Percentiles rank a stretch among this genome's conserved stretches.
phyloP scores from a whole-genome alignment of 2,329 filamentous ascomycete species.

The Pseudogymnoascus sp. region DNA sequence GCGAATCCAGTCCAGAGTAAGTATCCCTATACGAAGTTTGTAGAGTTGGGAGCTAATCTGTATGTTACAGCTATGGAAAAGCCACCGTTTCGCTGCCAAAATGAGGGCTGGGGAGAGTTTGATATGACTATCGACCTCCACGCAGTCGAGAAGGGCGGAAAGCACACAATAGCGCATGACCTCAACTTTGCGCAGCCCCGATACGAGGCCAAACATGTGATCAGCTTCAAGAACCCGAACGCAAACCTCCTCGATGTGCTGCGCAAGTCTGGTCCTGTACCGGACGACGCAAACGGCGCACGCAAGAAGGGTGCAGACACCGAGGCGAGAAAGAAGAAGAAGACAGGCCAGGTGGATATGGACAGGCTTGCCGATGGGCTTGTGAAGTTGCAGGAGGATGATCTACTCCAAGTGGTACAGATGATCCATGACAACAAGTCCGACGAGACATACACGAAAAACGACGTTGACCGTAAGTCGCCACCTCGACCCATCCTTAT shows the following conservation, averaged over 20 bases:
- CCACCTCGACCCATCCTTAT: background rate
- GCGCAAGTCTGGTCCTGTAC: slow-evolving; percentile 78
- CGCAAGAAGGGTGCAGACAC: slow-evolving; percentile 47
- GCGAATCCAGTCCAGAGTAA: slow-evolving; percentile 77
- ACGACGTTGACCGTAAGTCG: slow-evolving; percentile 86
- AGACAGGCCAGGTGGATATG: slow-evolving; percentile 63
- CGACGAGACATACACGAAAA: slow-evolving; percentile 90
- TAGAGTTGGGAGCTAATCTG: slow-evolving; percentile 10
- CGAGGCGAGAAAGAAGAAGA: slow-evolving; percentile 70
- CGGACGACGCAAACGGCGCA: slow-evolving; percentile 63
- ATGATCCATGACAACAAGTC: slow-evolving; percentile 97
- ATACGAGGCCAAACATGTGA: slow-evolving; percentile 75
- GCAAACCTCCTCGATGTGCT: slow-evolving; percentile 72
- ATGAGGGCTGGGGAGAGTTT: slow-evolving; percentile 98
- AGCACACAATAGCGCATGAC: slow-evolving; percentile 75
- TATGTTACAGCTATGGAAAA: slow-evolving; percentile 61
- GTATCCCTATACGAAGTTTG: slow-evolving; percentile 30
- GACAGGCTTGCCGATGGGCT: slow-evolving; percentile 93
- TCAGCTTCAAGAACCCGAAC: slow-evolving; percentile 90
- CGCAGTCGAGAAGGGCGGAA: slow-evolving; percentile 76
- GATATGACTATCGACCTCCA: slow-evolving; percentile 83
- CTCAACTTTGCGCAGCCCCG: slow-evolving; percentile 77
- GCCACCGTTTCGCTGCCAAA: slow-evolving; percentile 79
- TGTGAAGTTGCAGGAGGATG: slow-evolving; percentile 83
- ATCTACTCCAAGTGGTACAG: slow-evolving; percentile 89